phyloP scores from a whole-genome alignment of 2,329 filamentous ascomycete species.

The Phaeosphaeria sp. region DNA sequence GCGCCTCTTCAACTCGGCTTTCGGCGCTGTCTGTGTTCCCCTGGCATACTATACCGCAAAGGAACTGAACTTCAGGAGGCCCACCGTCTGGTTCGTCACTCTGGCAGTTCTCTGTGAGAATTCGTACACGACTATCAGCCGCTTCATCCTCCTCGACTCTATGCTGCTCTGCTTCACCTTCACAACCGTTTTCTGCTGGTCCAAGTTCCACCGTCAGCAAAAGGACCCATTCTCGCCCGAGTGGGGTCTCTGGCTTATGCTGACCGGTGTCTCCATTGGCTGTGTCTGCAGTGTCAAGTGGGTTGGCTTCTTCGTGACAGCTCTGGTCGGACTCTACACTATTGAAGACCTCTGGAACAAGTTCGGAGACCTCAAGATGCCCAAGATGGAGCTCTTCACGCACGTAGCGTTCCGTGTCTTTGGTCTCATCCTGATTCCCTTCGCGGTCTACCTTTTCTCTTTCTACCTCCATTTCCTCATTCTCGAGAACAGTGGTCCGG shows the following conservation, averaged over 20 bases:
- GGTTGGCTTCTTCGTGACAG: conserved; percentile 94
- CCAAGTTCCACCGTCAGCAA: conserved; percentile 91
- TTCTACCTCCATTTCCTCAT: conserved; percentile 96
- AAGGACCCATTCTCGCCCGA: conserved; percentile 84
- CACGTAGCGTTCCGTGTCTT: conserved; percentile 82
- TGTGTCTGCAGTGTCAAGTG: conserved; percentile 99
- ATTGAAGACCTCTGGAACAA: conserved; percentile 97
- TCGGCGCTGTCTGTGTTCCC: conserved; percentile 90
- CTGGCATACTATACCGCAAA: conserved; percentile 94
- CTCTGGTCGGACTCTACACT: conserved; percentile 93
- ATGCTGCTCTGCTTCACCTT: conserved; percentile 99
- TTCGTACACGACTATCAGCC: conserved; percentile 98
- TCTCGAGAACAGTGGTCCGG: conserved; percentile 90
- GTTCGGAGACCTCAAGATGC: conserved; percentile 93
- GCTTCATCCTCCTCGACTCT: conserved; percentile 96
- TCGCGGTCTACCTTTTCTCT: conserved; percentile 92
- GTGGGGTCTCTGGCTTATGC: conserved; percentile 93
- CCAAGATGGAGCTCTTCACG: conserved; percentile 74
- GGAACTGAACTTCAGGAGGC: conserved; percentile 84
- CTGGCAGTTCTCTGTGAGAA: conserved; percentile 99
- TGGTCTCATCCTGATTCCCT: conserved; percentile 85
- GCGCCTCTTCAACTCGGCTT: conserved; percentile 95
- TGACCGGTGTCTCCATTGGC: conserved; percentile 94
- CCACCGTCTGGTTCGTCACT: conserved; percentile 92
- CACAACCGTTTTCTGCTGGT: conserved; percentile 95